These are phyloP conservation scores for Byssochlamys sp. DNA, from an alignment of 2,329 filamentous ascomycete genomes.

Conservation along the genomic window DNA sequence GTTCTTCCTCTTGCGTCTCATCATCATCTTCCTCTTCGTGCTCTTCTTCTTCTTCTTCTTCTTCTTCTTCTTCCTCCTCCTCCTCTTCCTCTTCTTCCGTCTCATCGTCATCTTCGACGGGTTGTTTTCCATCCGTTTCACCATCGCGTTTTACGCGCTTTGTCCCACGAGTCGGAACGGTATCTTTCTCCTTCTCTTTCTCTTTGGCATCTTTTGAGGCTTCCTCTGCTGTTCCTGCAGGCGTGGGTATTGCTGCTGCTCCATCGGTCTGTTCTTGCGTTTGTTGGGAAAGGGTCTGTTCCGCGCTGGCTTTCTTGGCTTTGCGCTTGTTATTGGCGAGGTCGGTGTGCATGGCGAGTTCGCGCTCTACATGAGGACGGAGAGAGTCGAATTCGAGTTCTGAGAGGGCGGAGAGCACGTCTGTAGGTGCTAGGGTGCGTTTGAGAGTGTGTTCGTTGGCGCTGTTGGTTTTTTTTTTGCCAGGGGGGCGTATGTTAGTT, in stretches of 20 bases:
- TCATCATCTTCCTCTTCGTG: conserved; percentile 13
- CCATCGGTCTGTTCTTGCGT: conserved; percentile 38
- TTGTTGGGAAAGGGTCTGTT: conserved; percentile 8
- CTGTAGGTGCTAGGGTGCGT: conserved; percentile 52
- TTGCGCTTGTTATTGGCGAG: conserved; percentile 25
- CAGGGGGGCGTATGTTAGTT: conserved; percentile 3
- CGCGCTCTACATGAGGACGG: conserved; percentile 48
- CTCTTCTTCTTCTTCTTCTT: conserved; percentile 11
- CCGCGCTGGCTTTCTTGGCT: conserved; percentile 23
- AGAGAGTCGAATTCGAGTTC: conserved; percentile 56
- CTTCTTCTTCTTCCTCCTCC: conserved; percentile 14
- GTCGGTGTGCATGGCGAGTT: conserved; percentile 43
- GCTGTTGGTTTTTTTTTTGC: conserved; percentile 24
- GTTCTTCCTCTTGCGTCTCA: conserved; percentile 4
- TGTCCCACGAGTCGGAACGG: conserved; percentile 40
- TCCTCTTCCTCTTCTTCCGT: conserved; percentile 2
- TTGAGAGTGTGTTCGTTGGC: conserved; percentile 54
- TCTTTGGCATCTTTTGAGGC: conserved; percentile 27
- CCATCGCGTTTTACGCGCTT: conserved; percentile 10
- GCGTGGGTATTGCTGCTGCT: conserved; percentile 30
- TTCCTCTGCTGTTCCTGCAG: conserved; percentile 47
- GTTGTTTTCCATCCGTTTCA: background rate
- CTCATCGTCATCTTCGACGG: conserved; percentile 4
- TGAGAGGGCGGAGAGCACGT: conserved; percentile 51
- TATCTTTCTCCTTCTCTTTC: conserved; percentile 41